phyloP scores from a whole-genome alignment of 495 filamentous ascomycete species.

The Stereocaulon alpinum region DNA sequence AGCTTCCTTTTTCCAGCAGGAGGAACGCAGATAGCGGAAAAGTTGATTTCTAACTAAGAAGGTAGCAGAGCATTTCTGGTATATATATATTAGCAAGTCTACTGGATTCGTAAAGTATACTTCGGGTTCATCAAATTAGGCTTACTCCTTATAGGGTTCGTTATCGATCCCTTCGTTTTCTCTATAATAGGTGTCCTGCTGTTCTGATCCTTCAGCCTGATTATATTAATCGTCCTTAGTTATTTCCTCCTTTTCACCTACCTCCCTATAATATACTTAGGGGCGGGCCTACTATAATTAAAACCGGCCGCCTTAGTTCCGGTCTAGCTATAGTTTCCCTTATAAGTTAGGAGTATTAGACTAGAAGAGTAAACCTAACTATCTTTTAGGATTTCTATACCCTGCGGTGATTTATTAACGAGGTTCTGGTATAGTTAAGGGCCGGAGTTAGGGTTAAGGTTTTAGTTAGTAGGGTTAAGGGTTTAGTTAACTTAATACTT shows the following conservation, averaged over 20 bases:
- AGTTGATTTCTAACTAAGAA: not conserved
- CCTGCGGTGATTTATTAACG: not conserved
- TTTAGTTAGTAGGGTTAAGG: too few species aligned
- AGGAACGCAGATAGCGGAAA: too few species aligned
- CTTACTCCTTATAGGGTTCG: not conserved
- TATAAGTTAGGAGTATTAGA: not conserved
- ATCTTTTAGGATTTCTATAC: not conserved
- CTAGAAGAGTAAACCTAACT: not conserved
- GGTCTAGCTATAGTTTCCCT: not conserved
- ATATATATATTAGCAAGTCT: not conserved
- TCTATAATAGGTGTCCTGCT: not conserved
- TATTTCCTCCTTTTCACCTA: not conserved
- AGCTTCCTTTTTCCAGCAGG: not conserved
- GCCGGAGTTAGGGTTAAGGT: too few species aligned
- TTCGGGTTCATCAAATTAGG: not conserved
- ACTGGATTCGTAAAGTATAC: not conserved
- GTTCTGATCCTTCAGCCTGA: too few species aligned
- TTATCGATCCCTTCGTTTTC: not conserved
- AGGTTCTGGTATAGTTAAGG: too few species aligned
- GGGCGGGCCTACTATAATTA: not conserved
- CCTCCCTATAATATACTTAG: not conserved
- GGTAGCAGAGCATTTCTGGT: not conserved
- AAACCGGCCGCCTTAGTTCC: not conserved
- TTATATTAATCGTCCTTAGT: not conserved
- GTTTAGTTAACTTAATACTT: too few species aligned